Percentiles rank a stretch among this genome's conserved stretches.
phyloP scores from a whole-genome alignment of 345 rosid genomes.

The Schrenkiella parvula region DNA sequence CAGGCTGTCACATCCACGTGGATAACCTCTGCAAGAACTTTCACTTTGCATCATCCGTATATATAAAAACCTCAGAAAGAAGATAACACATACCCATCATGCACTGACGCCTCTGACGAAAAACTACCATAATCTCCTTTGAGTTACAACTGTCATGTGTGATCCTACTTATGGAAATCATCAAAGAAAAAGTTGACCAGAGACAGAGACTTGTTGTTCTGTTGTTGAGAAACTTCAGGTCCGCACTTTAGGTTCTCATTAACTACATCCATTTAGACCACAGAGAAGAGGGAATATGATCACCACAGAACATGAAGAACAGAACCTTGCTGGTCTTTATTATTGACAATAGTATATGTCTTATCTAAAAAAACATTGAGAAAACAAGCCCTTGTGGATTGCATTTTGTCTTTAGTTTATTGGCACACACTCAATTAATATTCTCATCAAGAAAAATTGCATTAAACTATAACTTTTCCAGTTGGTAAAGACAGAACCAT shows the following conservation, averaged over 20 bases:
- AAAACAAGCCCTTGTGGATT: slow-evolving; percentile 21
- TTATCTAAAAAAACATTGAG: background rate
- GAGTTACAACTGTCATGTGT: background rate
- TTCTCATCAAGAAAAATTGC: background rate
- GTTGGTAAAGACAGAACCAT: slow-evolving; percentile 21
- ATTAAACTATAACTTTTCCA: background rate
- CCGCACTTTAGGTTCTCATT: background rate
- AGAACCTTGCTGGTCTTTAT: background rate
- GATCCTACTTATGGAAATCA: background rate
- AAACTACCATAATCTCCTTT: background rate
- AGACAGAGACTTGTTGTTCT: slow-evolving; percentile 2
- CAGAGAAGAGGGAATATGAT: background rate
- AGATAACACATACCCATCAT: too few species aligned
- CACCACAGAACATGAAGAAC: slow-evolving; percentile 19
- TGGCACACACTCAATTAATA: background rate
- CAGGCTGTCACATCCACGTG: too few species aligned
- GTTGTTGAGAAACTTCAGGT: slow-evolving; percentile 19
- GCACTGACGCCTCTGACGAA: background rate
- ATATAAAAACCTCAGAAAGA: too few species aligned
- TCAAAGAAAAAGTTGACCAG: background rate
- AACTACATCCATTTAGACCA: background rate
- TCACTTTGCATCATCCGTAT: too few species aligned
- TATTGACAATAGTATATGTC: slow-evolving; percentile 3
- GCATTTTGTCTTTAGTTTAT: background rate
- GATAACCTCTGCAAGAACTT: too few species aligned